Evolutionary conservation across 176 grass and related monocot genomes (phyloP).

Genomic region (Eragrostis curvula): DNA sequence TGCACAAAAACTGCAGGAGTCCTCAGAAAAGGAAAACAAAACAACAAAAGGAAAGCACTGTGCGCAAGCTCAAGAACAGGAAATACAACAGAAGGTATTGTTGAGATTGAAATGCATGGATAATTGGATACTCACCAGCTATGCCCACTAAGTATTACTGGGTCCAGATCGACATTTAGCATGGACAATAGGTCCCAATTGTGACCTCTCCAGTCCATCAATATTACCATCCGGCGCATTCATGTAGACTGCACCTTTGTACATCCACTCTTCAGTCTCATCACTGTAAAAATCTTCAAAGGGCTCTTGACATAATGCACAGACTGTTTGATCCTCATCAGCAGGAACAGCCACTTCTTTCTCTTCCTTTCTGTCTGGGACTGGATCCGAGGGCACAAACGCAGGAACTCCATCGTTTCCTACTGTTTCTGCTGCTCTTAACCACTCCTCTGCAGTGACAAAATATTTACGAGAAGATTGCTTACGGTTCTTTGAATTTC

Average conservation of each 20-base stretch:
- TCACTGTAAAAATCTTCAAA: conserved; percentile 99
- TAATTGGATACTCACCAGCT: conserved; percentile 60
- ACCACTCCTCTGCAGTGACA: conserved; percentile 83
- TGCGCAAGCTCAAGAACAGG: neutral
- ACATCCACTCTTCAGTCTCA: conserved; percentile 99
- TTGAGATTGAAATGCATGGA: conserved; percentile 29
- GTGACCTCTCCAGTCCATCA: conserved; percentile 60
- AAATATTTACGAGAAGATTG: conserved; percentile 97
- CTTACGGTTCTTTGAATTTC: conserved; percentile 87
- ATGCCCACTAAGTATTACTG: conserved; percentile 45
- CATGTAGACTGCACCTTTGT: conserved; percentile 95
- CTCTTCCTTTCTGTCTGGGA: conserved; percentile 70
- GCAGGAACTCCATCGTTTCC: conserved; percentile 88
- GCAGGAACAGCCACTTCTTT: conserved; percentile 90
- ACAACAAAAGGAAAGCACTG: neutral
- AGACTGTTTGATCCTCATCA: conserved; percentile 83
- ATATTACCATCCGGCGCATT: conserved; percentile 74
- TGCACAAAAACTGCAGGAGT: neutral
- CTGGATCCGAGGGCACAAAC: conserved; percentile 62
- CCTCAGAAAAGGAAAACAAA: neutral
- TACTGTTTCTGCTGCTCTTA: conserved; percentile 83
- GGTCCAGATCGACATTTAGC: conserved; percentile 87
- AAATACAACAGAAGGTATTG: neutral
- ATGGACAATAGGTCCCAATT: conserved; percentile 93
- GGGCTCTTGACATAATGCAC: conserved; percentile 90